These are phyloP conservation scores for Pelargonium citronellum DNA, from an alignment of 441 rosid species.

Conservation along the genomic window DNA sequence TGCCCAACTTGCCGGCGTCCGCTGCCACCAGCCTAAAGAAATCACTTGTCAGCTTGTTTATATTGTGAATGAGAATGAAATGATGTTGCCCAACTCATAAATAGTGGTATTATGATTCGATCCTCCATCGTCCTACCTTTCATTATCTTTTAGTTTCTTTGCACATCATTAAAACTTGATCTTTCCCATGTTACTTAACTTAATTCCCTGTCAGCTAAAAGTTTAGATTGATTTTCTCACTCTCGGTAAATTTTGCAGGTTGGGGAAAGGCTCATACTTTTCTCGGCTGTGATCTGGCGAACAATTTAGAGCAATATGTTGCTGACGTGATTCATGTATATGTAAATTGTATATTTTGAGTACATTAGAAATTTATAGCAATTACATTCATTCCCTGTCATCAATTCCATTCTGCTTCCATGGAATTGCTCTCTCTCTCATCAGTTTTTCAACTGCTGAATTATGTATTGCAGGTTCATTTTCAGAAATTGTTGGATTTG, in stretches of 20 bases:
- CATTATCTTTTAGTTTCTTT: background rate
- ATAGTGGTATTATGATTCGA: constrained; percentile 24
- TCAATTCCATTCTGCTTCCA: too few species aligned
- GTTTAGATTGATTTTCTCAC: background rate
- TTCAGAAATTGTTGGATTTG: too few species aligned
- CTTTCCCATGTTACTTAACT: background rate
- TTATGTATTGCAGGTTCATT: too few species aligned
- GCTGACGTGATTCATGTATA: background rate
- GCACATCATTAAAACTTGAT: too few species aligned
- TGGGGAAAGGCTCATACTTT: background rate
- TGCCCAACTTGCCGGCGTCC: constrained; percentile 95
- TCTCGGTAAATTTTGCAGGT: background rate
- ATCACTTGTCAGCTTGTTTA: constrained; percentile 22
- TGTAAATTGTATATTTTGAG: constrained; percentile 2
- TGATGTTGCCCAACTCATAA: constrained; percentile 21
- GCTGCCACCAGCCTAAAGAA: constrained; percentile 70
- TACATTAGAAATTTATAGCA: constrained; percentile 3
- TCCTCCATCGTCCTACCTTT: background rate
- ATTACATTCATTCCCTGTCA: background rate
- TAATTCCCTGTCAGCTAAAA: background rate
- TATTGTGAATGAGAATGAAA: constrained; percentile 28
- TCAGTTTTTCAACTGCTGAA: too few species aligned
- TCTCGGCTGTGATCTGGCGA: too few species aligned
- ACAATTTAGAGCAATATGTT: background rate
- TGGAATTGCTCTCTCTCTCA: too few species aligned